Conservation (phyloP, 352 stramenopile genomes). For the Globisporangium paroecandrum region DNA sequence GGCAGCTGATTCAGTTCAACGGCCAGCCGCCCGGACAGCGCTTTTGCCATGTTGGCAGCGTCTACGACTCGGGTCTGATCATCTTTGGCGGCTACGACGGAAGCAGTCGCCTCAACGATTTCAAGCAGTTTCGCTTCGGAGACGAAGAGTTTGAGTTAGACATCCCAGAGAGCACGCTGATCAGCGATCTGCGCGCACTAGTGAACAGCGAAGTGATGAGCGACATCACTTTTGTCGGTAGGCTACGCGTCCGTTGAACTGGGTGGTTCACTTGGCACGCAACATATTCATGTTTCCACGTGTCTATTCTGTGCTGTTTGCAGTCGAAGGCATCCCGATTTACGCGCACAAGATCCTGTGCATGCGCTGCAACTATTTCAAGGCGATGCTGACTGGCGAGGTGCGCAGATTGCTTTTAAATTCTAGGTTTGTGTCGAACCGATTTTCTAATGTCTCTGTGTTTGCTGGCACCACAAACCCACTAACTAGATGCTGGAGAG, state of each 20-base stretch:
- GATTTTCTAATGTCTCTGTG: background rate
- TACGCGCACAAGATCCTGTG: slow-evolving; percentile 91
- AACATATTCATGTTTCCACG: too few species aligned
- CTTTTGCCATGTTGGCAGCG: slow-evolving; percentile 95
- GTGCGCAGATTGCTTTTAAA: slow-evolving; percentile 17
- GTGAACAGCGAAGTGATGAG: slow-evolving; percentile 87
- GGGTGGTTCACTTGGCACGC: too few species aligned
- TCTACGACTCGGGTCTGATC: slow-evolving; percentile 92
- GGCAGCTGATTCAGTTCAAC: slow-evolving; percentile 77
- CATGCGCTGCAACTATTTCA: slow-evolving; percentile 94
- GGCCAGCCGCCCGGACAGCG: slow-evolving; percentile 85
- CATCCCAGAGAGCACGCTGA: slow-evolving; percentile 82
- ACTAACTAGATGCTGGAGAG: slow-evolving; percentile 86
- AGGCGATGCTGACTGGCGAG: slow-evolving; percentile 85
- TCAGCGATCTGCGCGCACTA: slow-evolving; percentile 64
- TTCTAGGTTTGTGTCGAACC: background rate
- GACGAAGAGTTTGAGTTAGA: slow-evolving; percentile 78
- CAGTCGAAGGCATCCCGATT: slow-evolving; percentile 84
- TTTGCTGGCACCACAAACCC: background rate
- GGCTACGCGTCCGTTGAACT: background rate
- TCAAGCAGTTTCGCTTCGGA: slow-evolving; percentile 89
- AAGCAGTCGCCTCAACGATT: slow-evolving; percentile 93
- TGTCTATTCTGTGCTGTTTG: background rate
- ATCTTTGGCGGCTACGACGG: slow-evolving; percentile 97
- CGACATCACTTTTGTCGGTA: slow-evolving; percentile 86